A percentile compares a stretch with the other conserved stretches of the same genome.
Conservation (phyloP, 1,284 basidiomycete genomes). For the Ganoderma boninense region DNA sequence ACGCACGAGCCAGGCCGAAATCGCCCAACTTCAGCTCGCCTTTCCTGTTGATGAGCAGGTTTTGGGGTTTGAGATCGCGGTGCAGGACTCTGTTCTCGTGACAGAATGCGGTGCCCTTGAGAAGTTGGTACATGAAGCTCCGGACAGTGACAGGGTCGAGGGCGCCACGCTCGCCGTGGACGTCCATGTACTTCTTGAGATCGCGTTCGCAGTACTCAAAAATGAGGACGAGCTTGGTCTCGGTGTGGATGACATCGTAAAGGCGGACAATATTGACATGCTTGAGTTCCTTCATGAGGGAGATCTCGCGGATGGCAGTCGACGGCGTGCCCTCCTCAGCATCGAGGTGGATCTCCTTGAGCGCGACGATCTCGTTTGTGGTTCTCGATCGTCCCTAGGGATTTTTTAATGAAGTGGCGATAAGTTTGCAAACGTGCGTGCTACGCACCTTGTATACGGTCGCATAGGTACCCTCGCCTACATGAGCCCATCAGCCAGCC, state of each 20-base stretch:
- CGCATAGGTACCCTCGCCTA: constrained; percentile 88
- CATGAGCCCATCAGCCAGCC: constrained; percentile 16
- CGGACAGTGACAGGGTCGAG: constrained; percentile 94
- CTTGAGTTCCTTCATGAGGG: constrained; percentile 96
- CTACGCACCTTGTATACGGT: constrained; percentile 86
- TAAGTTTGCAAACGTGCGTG: constrained; percentile 18
- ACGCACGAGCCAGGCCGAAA: constrained; percentile 94
- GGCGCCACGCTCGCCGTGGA: constrained; percentile 95
- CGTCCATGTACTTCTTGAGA: constrained; percentile 99
- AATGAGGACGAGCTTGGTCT: constrained; percentile 97
- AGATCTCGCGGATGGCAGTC: constrained; percentile 95
- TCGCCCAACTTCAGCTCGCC: constrained; percentile 98
- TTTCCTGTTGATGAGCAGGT: constrained; percentile 95
- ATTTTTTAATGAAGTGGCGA: not conserved
- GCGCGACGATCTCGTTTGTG: constrained; percentile 89
- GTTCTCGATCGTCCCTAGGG: constrained; percentile 82
- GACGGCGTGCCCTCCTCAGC: constrained; percentile 96
- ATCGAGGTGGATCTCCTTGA: constrained; percentile 96
- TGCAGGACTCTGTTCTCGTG: constrained; percentile 99
- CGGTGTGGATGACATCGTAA: constrained; percentile 98
- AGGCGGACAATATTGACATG: constrained; percentile 96
- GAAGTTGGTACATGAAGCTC: constrained; percentile 96
- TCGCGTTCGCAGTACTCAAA: constrained; percentile 99
- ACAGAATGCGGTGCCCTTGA: constrained; percentile 98
- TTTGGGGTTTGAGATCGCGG: constrained; percentile 97